Evolutionary conservation across 148 eudicot genomes (phyloP).

Genomic region (Chenopodium suecicum): DNA sequence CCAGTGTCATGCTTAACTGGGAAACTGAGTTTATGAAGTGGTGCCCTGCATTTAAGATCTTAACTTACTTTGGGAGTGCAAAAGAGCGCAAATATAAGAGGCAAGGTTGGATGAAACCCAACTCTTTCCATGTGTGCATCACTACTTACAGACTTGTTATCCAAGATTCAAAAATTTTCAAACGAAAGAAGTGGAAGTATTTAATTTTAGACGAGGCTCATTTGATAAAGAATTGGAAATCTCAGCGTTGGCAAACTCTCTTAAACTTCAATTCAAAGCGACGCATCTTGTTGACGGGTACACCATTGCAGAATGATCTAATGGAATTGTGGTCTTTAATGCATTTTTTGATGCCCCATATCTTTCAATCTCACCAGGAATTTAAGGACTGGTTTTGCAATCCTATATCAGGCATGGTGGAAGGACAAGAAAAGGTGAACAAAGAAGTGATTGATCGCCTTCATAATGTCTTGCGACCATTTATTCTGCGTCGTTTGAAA

Average conservation of each 20-base stretch:
- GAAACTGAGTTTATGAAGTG: conserved; percentile 99
- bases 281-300: conserved; percentile 96
- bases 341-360: conserved; percentile 99
- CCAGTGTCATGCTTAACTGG: conserved; percentile 99
- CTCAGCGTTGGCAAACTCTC: conserved; percentile 99
- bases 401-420: conserved; percentile 98
- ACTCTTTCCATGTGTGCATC: conserved; percentile 91
- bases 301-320: conserved; percentile 97
- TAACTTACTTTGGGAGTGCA: conserved; percentile 99
- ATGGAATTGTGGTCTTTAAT: conserved; percentile 99
- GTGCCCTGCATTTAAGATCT: conserved; percentile 99
- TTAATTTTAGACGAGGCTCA: conserved; percentile 99
- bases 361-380: conserved; percentile 99
- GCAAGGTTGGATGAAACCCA: conserved; percentile 98
- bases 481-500: conserved; percentile 90
- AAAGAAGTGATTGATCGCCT: conserved; percentile 97
- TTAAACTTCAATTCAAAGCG: conserved; percentile 92
- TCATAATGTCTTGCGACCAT: conserved; percentile 98
- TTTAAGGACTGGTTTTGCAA: conserved; percentile 99
- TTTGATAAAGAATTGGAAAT: conserved; percentile 99
- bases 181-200: conserved; percentile 99
- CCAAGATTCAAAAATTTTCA: conserved; percentile 95
- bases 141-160: conserved; percentile 98
- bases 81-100: conserved; percentile 90
- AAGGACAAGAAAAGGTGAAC: conserved; percentile 95